These are phyloP conservation scores for Eucommia ulmoides DNA, from an alignment of 257 asterid genomes.

Conservation along the genomic window DNA sequence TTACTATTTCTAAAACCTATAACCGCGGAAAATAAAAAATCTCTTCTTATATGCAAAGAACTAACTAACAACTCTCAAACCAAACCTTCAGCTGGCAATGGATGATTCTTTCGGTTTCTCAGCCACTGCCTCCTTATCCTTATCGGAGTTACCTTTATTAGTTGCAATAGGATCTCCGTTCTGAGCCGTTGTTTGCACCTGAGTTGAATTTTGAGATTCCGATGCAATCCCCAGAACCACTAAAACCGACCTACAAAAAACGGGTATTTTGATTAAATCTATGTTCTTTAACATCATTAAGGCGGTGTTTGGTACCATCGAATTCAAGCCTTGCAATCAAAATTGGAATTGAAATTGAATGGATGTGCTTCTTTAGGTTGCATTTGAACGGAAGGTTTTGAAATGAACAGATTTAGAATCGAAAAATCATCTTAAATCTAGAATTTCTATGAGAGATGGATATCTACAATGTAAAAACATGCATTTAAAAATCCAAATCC, in stretches of 20 bases:
- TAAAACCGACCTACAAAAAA: conserved; percentile 69
- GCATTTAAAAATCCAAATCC: too few relatives aligned
- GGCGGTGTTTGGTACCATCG: too few relatives aligned
- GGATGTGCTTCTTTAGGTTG: background rate
- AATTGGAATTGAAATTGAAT: background rate
- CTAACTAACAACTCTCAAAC: too few relatives aligned
- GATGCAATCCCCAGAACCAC: conserved; percentile 67
- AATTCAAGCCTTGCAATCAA: background rate
- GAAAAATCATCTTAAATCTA: too few relatives aligned
- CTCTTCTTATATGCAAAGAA: too few relatives aligned
- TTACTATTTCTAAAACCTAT: too few relatives aligned
- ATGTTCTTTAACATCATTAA: background rate
- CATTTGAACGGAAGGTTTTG: too few relatives aligned
- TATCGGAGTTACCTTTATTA: conserved; percentile 43
- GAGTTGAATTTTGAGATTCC: conserved; percentile 46
- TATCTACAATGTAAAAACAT: too few relatives aligned
- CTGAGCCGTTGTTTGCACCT: conserved; percentile 16
- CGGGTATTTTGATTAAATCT: too few relatives aligned
- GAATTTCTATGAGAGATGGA: too few relatives aligned
- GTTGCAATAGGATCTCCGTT: conserved; percentile 44
- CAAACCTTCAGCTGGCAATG: conserved; percentile 23
- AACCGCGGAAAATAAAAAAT: too few relatives aligned
- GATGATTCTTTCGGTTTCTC: conserved; percentile 63
- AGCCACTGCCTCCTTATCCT: conserved; percentile 40
- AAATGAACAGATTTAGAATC: background rate